These are phyloP conservation scores for Neurospora cerealis DNA, from an alignment of 495 filamentous ascomycete species.

Conservation along the genomic window DNA sequence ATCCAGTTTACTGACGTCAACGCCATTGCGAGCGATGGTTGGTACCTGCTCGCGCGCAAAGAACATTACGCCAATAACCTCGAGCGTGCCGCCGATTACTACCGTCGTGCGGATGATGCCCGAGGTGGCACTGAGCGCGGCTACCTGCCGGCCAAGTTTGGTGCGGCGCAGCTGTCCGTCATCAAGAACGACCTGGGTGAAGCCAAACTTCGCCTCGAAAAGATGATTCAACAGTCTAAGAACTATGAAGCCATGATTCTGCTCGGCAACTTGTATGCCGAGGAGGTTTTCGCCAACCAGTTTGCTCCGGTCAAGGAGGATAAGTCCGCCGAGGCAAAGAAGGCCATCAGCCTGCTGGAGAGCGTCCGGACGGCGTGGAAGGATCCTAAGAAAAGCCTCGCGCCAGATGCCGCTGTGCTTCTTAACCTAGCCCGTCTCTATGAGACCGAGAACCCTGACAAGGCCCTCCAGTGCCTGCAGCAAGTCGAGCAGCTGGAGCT, in stretches of 20 bases:
- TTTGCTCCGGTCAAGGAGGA: conserved; percentile 69
- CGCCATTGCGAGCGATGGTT: conserved; percentile 89
- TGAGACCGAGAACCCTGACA: conserved; percentile 74
- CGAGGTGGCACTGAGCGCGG: conserved; percentile 80
- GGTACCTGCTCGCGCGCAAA: conserved; percentile 86
- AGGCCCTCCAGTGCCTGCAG: conserved; percentile 79
- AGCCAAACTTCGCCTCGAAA: conserved; percentile 88
- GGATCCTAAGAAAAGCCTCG: conserved; percentile 66
- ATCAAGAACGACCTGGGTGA: conserved; percentile 75
- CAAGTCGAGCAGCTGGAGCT: conserved; percentile 84
- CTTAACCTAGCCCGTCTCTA: conserved; percentile 88
- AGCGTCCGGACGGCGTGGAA: conserved; percentile 84
- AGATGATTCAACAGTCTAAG: conserved; percentile 77
- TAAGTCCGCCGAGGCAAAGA: conserved; percentile 69
- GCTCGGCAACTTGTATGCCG: conserved; percentile 79
- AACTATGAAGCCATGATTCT: conserved; percentile 86
- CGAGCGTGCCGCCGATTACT: conserved; percentile 66
- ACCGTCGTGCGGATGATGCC: conserved; percentile 78
- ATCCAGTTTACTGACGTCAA: conserved; percentile 94
- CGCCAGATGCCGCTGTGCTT: conserved; percentile 77
- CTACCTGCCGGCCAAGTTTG: conserved; percentile 87
- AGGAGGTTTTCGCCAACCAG: conserved; percentile 81
- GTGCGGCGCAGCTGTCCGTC: conserved; percentile 77
- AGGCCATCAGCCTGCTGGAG: conserved; percentile 74
- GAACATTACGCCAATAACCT: conserved; percentile 65